Evolutionary conservation across 768 basidiomycete genomes (phyloP).

Genomic region (Tubosaeta sp.): DNA sequence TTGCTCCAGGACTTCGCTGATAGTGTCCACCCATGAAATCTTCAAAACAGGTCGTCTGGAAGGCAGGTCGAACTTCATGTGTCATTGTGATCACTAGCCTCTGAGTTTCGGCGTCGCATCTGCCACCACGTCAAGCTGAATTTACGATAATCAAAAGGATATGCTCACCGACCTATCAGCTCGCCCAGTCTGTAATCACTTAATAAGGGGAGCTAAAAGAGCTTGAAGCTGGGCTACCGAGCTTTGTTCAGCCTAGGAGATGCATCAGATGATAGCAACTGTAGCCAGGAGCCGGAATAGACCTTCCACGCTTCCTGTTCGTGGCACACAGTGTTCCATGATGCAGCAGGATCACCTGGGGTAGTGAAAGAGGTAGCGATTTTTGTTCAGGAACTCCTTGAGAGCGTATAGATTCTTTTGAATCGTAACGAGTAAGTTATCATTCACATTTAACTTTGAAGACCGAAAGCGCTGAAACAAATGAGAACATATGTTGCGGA

Average conservation of each 20-base stretch:
- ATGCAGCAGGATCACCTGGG: constrained; percentile 61
- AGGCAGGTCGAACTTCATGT: constrained; percentile 50
- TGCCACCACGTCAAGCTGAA: constrained; percentile 27
- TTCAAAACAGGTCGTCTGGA: constrained; percentile 5
- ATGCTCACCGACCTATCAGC: constrained; percentile 70
- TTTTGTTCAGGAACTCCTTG: constrained; percentile 72
- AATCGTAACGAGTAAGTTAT: constrained; percentile 57
- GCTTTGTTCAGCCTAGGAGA: constrained; percentile 65
- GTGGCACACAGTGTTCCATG: constrained; percentile 49
- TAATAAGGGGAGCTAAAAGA: constrained; percentile 79
- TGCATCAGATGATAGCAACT: constrained; percentile 7
- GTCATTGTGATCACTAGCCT: constrained; percentile 64
- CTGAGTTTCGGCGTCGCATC: constrained; percentile 72
- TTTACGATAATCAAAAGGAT: background rate
- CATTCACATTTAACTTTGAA: constrained; percentile 60
- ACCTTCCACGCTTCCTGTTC: constrained; percentile 93
- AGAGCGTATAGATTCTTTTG: constrained; percentile 78
- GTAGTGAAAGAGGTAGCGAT: constrained; percentile 84
- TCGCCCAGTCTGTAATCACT: constrained; percentile 89
- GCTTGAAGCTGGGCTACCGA: constrained; percentile 75
- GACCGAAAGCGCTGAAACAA: constrained; percentile 35
- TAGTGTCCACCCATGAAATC: constrained; percentile 77
- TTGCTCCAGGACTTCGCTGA: constrained; percentile 91
- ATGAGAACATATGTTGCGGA: background rate
- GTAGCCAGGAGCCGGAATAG: constrained; percentile 3